These are phyloP conservation scores for Phyllosticta capitalensis DNA, from an alignment of 2,329 filamentous ascomycete species.

Conservation along the genomic window DNA sequence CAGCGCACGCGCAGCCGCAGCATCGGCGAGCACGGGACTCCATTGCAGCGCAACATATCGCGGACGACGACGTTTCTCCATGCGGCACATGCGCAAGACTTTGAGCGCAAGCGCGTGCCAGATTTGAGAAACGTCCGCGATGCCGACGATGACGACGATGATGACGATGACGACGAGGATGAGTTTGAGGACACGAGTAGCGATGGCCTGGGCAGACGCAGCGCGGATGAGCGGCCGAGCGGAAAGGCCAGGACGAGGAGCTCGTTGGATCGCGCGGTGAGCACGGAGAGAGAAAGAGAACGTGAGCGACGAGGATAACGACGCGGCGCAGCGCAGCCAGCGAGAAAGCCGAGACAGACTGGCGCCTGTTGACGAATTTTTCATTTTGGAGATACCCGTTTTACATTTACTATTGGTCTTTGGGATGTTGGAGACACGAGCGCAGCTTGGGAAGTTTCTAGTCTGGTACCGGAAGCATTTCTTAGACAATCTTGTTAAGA, in stretches of 20 bases:
- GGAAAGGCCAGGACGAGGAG: background rate
- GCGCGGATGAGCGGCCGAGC: background rate
- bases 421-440: background rate
- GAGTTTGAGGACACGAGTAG: slow-evolving; percentile 9
- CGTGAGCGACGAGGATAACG: background rate
- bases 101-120: slow-evolving; percentile 64
- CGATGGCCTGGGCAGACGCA: background rate
- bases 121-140: slow-evolving; percentile 23
- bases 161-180: slow-evolving; percentile 26
- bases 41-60: slow-evolving; percentile 34
- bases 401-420: background rate
- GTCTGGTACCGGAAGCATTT: background rate
- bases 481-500: background rate
- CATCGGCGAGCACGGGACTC: slow-evolving; percentile 16
- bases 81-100: slow-evolving; percentile 81
- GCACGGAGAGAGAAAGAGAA: background rate
- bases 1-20: slow-evolving; percentile 4
- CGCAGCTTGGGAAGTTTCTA: background rate
- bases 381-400: background rate
- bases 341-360: background rate
- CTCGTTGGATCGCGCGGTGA: background rate
- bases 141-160: slow-evolving; percentile 20
- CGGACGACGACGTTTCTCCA: slow-evolving; percentile 62
- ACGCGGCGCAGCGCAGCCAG: background rate
- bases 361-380: background rate